Percentiles rank a stretch among this genome's conserved stretches.
Evolutionary conservation across 768 basidiomycete species (phyloP).

Genomic region (Lentinula raphanica): DNA sequence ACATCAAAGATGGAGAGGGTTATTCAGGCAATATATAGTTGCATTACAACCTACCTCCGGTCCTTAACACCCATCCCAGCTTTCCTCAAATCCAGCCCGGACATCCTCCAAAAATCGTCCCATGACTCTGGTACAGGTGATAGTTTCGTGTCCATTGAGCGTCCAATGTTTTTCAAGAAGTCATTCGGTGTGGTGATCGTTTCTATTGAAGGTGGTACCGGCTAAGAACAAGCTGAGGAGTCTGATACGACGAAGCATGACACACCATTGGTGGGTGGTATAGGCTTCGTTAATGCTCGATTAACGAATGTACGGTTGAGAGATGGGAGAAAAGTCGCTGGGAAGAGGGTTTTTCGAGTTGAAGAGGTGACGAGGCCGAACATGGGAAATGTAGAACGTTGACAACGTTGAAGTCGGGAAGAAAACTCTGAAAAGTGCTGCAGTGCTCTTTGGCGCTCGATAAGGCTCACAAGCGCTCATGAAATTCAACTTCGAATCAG

Average conservation of each 20-base stretch:
- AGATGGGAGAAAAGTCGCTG: slow-evolving; percentile 15
- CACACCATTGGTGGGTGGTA: slow-evolving; percentile 33
- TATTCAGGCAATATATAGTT: slow-evolving; percentile 4
- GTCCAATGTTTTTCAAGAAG: slow-evolving; percentile 73
- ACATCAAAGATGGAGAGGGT: not conserved
- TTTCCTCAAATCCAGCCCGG: slow-evolving; percentile 54
- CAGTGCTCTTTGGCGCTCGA: too few relatives aligned
- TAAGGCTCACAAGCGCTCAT: too few relatives aligned
- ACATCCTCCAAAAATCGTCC: slow-evolving; percentile 65
- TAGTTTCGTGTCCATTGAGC: slow-evolving; percentile 61
- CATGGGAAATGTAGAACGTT: too few relatives aligned
- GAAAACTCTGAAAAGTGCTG: too few relatives aligned
- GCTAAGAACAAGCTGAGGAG: not conserved
- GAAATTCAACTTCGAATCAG: too few relatives aligned
- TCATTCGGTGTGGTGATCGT: slow-evolving; percentile 50
- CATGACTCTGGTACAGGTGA: slow-evolving; percentile 44
- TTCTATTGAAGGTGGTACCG: slow-evolving; percentile 28
- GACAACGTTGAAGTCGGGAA: too few relatives aligned
- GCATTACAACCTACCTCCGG: slow-evolving; percentile 44
- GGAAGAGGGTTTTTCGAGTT: not conserved
- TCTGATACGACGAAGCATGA: not conserved
- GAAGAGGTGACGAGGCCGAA: not conserved
- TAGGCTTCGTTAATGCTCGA: slow-evolving; percentile 26
- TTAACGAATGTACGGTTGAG: slow-evolving; percentile 30
- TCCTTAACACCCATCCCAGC: slow-evolving; percentile 65